These are phyloP conservation scores for Pichia occidentalis DNA, from an alignment of 805 yeast genomes.

Conservation along the genomic window DNA sequence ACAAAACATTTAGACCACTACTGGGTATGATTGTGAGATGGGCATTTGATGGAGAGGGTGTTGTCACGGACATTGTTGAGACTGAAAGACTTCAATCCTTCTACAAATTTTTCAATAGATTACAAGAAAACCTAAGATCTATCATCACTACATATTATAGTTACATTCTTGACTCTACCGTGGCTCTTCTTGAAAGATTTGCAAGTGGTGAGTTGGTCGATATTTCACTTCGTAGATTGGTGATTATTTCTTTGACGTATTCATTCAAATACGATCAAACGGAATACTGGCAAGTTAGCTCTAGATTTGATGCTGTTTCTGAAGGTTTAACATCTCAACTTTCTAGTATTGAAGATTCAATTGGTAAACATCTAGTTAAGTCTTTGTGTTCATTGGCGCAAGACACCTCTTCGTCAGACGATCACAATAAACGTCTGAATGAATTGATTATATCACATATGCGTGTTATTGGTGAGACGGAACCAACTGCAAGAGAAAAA, in stretches of 20 bases:
- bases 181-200: constrained; percentile 46
- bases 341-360: constrained; percentile 56
- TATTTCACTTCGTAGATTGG: constrained; percentile 60
- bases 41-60: constrained; percentile 85
- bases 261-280: constrained; percentile 87
- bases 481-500: constrained; percentile 51
- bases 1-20: constrained; percentile 86
- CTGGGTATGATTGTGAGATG: constrained; percentile 83
- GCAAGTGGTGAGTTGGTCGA: constrained; percentile 36
- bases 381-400: constrained; percentile 68
- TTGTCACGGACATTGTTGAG: constrained; percentile 38
- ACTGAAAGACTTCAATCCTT: constrained; percentile 61
- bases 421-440: constrained; percentile 64
- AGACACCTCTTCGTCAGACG: constrained; percentile 60
- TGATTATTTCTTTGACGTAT: constrained; percentile 65
- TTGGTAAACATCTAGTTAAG: constrained; percentile 78
- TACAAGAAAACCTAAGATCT: constrained; percentile 78
- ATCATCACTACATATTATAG: constrained; percentile 86
- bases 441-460: constrained; percentile 58
- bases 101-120: constrained; percentile 76
- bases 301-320: constrained; percentile 72
- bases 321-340: constrained; percentile 62
- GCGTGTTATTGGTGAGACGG: constrained; percentile 39
- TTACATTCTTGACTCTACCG: constrained; percentile 73
- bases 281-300: constrained; percentile 89